Conservation (phyloP, 768 basidiomycete genomes). For the Rhodotorula toruloides region DNA sequence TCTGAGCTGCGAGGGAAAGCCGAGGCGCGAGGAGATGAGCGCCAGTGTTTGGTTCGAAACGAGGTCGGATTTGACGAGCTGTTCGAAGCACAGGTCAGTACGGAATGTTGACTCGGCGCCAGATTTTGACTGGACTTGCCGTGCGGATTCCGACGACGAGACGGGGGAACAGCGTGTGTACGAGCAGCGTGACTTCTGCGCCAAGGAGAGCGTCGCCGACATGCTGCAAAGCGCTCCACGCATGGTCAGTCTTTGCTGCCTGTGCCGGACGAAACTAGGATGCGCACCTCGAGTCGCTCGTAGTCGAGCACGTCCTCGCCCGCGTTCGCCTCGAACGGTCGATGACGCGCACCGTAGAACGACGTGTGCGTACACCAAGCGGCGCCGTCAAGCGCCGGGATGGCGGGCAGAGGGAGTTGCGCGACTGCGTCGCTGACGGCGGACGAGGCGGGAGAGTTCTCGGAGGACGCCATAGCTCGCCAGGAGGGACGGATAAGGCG, state of each 20-base stretch:
- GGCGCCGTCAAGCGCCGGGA: background rate
- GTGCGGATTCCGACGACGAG: constrained; percentile 6
- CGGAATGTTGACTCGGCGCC: background rate
- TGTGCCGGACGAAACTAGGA: background rate
- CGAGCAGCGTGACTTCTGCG: background rate
- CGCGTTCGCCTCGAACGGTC: constrained; percentile 8
- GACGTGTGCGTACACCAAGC: background rate
- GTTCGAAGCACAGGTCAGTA: background rate
- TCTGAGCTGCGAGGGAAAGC: constrained; percentile 3
- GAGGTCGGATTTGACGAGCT: constrained; percentile 21
- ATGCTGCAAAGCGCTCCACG: background rate
- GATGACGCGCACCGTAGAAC: background rate
- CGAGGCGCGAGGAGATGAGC: constrained; percentile 4
- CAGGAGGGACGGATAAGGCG: too few species aligned
- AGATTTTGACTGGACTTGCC: background rate
- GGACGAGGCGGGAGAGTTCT: too few species aligned
- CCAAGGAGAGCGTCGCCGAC: constrained; percentile 26
- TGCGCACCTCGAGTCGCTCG: constrained; percentile 26
- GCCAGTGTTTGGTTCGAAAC: constrained; percentile 16
- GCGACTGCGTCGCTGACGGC: background rate
- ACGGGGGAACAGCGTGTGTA: constrained; percentile 5
- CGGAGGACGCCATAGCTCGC: too few species aligned
- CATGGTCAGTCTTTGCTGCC: background rate
- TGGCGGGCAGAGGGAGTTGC: background rate
- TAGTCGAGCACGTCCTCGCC: background rate